phyloP scores from a whole-genome alignment of 805 yeast genomes.

The Myxozyma nipponensis region DNA sequence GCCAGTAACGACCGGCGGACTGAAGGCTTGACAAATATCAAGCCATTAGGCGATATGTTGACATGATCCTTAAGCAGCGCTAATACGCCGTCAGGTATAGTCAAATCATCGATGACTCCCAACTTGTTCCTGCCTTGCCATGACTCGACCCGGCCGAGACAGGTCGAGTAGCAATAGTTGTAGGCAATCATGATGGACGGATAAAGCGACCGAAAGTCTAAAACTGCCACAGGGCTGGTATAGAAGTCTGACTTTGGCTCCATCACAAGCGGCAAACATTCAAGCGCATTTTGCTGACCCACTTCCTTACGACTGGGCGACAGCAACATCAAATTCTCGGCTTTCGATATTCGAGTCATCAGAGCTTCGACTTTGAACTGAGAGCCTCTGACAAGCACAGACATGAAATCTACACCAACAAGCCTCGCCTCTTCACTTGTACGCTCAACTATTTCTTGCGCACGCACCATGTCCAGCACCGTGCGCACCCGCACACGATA shows the following conservation, averaged over 20 bases:
- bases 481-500: conserved; percentile 45
- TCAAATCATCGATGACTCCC: conserved; percentile 41
- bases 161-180: conserved; percentile 55
- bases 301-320: conserved; percentile 83
- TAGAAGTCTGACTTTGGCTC: conserved; percentile 85
- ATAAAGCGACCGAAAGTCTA: conserved; percentile 90
- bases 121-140: conserved; percentile 38
- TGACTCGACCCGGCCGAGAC: conserved; percentile 38
- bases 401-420: conserved; percentile 83
- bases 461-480: conserved; percentile 48
- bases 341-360: conserved; percentile 66
- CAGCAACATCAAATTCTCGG: conserved; percentile 65
- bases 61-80: conserved; percentile 52
- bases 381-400: conserved; percentile 86
- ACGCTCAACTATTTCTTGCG: conserved; percentile 62
- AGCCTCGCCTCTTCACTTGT: conserved; percentile 77
- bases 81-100: conserved; percentile 55
- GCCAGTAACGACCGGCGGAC: conserved; percentile 72
- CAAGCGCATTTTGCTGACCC: conserved; percentile 77
- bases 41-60: conserved; percentile 80
- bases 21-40: conserved; percentile 63
- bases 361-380: conserved; percentile 92
- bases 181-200: conserved; percentile 91
- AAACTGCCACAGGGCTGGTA: conserved; percentile 81
- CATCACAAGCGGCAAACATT: conserved; percentile 85